Evolutionary conservation across 1,284 basidiomycete genomes (phyloP).

Genomic region (Malassezia sympodialis): DNA sequence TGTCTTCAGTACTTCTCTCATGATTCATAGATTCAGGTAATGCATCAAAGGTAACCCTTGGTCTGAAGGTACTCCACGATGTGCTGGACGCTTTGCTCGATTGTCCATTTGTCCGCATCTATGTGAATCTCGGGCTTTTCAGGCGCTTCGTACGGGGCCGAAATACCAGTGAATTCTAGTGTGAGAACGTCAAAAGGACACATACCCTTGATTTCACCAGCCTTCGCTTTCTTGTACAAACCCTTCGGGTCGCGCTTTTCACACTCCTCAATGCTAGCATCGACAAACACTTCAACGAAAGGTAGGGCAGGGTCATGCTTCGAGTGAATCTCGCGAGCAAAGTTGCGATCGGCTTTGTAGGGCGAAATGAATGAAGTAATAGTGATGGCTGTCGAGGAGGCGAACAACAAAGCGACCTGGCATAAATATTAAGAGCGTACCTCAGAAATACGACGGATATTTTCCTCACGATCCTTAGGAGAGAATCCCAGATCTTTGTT

Average conservation of each 20-base stretch:
- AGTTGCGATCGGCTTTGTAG: constrained; percentile 70
- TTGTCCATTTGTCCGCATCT: constrained; percentile 69
- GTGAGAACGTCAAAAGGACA: background rate
- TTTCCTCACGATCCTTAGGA: constrained; percentile 86
- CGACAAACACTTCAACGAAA: constrained; percentile 84
- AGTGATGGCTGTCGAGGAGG: constrained; percentile 72
- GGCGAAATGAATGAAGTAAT: constrained; percentile 98
- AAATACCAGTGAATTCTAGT: constrained; percentile 91
- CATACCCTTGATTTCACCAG: constrained; percentile 88
- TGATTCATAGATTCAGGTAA: background rate
- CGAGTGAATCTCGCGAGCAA: constrained; percentile 71
- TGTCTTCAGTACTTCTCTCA: background rate
- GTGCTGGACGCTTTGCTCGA: constrained; percentile 66
- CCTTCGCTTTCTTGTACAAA: constrained; percentile 89
- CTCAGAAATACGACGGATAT: constrained; percentile 94
- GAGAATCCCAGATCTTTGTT: constrained; percentile 98
- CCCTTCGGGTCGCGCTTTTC: constrained; percentile 95
- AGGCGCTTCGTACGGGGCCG: constrained; percentile 91
- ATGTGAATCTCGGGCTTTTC: constrained; percentile 81
- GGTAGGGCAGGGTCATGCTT: constrained; percentile 56
- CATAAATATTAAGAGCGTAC: background rate
- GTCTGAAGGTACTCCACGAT: constrained; percentile 72
- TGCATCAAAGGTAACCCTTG: constrained; percentile 47
- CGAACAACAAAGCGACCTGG: constrained; percentile 76
- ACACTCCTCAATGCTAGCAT: constrained; percentile 77